Conservation (phyloP, 768 basidiomycete genomes). For the Bullera alba region DNA sequence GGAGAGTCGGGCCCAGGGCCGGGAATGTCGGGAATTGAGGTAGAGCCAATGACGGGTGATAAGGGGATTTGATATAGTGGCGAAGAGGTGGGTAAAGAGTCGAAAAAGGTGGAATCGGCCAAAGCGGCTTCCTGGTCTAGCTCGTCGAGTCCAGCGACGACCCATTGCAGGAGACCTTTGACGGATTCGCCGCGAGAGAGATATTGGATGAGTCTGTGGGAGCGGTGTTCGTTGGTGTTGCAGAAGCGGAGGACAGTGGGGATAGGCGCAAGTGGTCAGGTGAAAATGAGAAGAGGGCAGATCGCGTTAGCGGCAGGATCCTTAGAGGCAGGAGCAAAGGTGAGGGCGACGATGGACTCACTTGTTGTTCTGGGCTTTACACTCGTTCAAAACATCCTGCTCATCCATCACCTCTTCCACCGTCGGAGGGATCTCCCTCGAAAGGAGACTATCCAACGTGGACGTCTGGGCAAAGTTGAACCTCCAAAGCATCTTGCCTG, state of each 20-base stretch:
- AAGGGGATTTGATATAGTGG: slow-evolving; percentile 9
- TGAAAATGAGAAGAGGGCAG: slow-evolving; percentile 49
- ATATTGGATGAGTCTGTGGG: slow-evolving; percentile 32
- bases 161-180: slow-evolving; percentile 38
- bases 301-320: background rate
- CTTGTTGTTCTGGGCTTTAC: slow-evolving; percentile 82
- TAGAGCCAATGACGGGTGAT: background rate
- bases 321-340: background rate
- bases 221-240: no score
- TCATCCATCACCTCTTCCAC: slow-evolving; percentile 87
- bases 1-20: slow-evolving; percentile 20
- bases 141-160: slow-evolving; percentile 42
- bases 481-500: slow-evolving; percentile 41
- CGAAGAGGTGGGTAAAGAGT: slow-evolving; percentile 9
- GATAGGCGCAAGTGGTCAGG: background rate
- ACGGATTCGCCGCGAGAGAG: slow-evolving; percentile 31
- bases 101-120: slow-evolving; percentile 18
- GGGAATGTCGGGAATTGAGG: slow-evolving; percentile 9
- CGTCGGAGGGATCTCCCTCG: slow-evolving; percentile 63
- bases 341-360: slow-evolving; percentile 12
- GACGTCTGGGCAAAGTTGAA: slow-evolving; percentile 42
- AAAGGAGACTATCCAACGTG: slow-evolving; percentile 70
- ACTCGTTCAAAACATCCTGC: slow-evolving; percentile 87
- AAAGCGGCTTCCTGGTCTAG: slow-evolving; percentile 30
- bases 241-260: background rate